Percentiles rank a stretch among this genome's conserved stretches.
Conservation (phyloP, 2,329 filamentous ascomycete genomes). For the Fusarium irregulare region DNA sequence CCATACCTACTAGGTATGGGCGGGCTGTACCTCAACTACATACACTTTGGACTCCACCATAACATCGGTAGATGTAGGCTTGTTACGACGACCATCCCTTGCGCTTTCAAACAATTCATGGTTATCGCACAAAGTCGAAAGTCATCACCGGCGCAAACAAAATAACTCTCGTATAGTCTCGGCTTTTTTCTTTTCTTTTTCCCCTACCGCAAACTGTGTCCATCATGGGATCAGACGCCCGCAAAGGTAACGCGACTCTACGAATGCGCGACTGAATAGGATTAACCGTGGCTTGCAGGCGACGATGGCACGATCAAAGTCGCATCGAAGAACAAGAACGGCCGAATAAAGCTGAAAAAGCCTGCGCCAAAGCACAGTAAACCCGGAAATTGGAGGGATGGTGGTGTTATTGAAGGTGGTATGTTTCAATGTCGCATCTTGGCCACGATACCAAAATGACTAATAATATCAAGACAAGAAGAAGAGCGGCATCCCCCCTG, state of each 20-base stretch:
- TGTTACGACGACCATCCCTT: slow-evolving; percentile 30
- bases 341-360: slow-evolving; percentile 72
- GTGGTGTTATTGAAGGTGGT: slow-evolving; percentile 75
- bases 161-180: background rate
- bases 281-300: slow-evolving; percentile 50
- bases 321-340: slow-evolving; percentile 68
- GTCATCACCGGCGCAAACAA: background rate
- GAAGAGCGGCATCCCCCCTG: slow-evolving; percentile 57
- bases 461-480: slow-evolving; percentile 63
- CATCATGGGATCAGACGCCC: slow-evolving; percentile 43
- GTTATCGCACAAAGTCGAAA: slow-evolving; percentile 12
- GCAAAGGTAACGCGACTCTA: slow-evolving; percentile 47
- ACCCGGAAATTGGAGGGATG: slow-evolving; percentile 78
- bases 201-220: background rate
- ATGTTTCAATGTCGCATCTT: slow-evolving; percentile 41
- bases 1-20: background rate
- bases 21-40: slow-evolving; percentile 2
- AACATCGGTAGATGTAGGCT: slow-evolving; percentile 19
- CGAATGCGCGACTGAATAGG: slow-evolving; percentile 14
- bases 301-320: slow-evolving; percentile 73
- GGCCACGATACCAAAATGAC: slow-evolving; percentile 7
- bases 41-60: slow-evolving; percentile 35
- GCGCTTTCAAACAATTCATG: slow-evolving; percentile 1
- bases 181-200: background rate
- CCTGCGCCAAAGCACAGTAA: slow-evolving; percentile 70